These are phyloP conservation scores for Zygnema cylindricum DNA, from an alignment of 139 green algal species.

Conservation along the genomic window DNA sequence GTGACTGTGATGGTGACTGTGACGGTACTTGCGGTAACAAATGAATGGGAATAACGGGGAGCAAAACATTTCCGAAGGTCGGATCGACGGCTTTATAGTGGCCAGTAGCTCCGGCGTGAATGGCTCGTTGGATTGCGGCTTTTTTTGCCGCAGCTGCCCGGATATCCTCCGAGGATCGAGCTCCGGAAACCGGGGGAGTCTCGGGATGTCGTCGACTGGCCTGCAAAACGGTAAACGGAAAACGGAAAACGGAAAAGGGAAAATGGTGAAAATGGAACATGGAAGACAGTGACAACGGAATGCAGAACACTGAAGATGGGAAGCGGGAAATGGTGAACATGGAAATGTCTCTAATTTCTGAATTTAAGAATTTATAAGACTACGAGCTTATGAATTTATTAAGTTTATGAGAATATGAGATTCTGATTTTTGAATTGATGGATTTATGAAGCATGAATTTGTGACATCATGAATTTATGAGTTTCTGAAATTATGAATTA, in stretches of 20 bases:
- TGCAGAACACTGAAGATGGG: not conserved
- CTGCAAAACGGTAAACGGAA: not conserved
- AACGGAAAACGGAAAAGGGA: not conserved
- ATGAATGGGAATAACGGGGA: slow-evolving; percentile 23
- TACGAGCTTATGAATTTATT: no score
- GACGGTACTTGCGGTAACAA: not conserved
- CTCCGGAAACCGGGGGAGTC: not conserved
- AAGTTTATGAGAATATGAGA: no score
- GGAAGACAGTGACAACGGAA: not conserved
- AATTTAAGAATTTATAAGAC: no score
- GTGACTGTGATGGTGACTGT: not conserved
- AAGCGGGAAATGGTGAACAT: no score
- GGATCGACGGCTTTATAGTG: slow-evolving; percentile 10
- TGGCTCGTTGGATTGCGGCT: not conserved
- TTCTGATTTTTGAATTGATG: no score
- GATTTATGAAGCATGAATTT: no score
- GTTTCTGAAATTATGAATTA: no score
- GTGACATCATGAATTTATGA: no score
- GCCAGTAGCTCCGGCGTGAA: slow-evolving; percentile 3
- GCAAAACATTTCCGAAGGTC: not conserved
- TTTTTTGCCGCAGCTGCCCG: not conserved
- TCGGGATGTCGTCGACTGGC: not conserved
- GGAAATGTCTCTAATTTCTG: no score
- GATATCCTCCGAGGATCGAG: not conserved
- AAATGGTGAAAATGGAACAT: not conserved